Evolutionary conservation across 2,329 filamentous ascomycete genomes (phyloP).

Genomic region (Colletotrichum orbiculare): DNA sequence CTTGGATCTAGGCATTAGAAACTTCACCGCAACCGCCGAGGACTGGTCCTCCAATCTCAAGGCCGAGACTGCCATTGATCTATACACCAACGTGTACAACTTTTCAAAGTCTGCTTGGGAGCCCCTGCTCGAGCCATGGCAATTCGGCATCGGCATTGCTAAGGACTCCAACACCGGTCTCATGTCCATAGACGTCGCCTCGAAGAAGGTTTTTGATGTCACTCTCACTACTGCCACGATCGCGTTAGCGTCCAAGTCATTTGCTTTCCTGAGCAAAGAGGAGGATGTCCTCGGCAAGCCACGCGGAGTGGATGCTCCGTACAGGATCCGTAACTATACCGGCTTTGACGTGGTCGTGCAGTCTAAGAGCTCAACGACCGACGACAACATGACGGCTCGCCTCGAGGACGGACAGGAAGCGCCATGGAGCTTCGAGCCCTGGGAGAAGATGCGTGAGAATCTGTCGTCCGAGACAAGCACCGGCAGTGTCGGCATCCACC

Average conservation of each 20-base stretch:
- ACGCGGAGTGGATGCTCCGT: slow-evolving; percentile 89
- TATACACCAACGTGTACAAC: slow-evolving; percentile 97
- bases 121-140: slow-evolving; percentile 94
- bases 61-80: slow-evolving; percentile 90
- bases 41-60: slow-evolving; percentile 93
- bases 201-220: slow-evolving; percentile 89
- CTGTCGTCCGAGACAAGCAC: slow-evolving; percentile 85
- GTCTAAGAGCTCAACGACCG: slow-evolving; percentile 74
- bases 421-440: slow-evolving; percentile 97
- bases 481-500: slow-evolving; percentile 81
- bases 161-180: slow-evolving; percentile 80
- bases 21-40: slow-evolving; percentile 83
- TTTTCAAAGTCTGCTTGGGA: slow-evolving; percentile 99
- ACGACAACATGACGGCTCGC: slow-evolving; percentile 79
- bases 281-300: slow-evolving; percentile 95
- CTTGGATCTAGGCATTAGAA: slow-evolving; percentile 91
- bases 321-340: slow-evolving; percentile 93
- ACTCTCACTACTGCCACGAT: slow-evolving; percentile 95
- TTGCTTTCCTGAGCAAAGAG: slow-evolving; percentile 87
- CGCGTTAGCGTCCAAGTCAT: slow-evolving; percentile 90
- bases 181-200: slow-evolving; percentile 86
- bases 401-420: slow-evolving; percentile 90
- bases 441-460: slow-evolving; percentile 95
- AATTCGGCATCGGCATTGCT: slow-evolving; percentile 89
- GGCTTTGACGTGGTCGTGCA: slow-evolving; percentile 90